Evolutionary conservation across 257 asterid genomes (phyloP).

Genomic region (Solanum gracilifrons): DNA sequence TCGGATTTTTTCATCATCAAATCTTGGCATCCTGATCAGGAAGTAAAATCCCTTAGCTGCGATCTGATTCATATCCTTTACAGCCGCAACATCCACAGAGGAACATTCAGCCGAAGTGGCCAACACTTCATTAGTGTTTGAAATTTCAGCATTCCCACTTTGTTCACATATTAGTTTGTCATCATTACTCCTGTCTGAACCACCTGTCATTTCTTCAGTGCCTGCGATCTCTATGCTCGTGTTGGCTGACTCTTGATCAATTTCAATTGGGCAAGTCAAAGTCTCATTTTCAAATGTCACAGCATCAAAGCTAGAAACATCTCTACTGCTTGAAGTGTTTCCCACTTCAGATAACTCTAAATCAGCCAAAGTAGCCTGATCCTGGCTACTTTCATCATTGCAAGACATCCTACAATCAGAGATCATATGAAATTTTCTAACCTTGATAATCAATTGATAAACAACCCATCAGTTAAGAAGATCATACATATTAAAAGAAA

Average conservation of each 20-base stretch:
- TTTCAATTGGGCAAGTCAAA: conserved; percentile 11
- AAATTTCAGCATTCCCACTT: conserved; percentile 8
- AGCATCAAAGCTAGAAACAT: conserved; percentile 7
- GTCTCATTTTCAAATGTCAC: conserved; percentile 20
- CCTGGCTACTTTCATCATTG: conserved; percentile 4
- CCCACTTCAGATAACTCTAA: conserved; percentile 21
- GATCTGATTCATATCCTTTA: conserved; percentile 18
- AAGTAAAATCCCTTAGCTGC: conserved; percentile 44
- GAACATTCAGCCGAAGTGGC: conserved; percentile 34
- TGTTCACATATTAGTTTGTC: background rate
- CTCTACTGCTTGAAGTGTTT: conserved; percentile 13
- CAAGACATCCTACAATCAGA: background rate
- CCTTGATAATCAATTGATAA: background rate
- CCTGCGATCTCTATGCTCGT: conserved; percentile 10
- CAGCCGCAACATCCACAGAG: conserved; percentile 10
- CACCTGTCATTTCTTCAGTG: conserved; percentile 20
- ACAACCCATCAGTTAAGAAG: background rate
- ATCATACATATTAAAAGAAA: background rate
- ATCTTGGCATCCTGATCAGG: conserved; percentile 56
- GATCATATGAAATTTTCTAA: background rate
- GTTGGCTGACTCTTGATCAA: conserved; percentile 13
- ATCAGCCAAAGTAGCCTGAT: conserved; percentile 17
- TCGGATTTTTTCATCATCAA: conserved; percentile 44
- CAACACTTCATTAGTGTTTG: conserved; percentile 14
- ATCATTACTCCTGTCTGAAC: conserved; percentile 3